Evolutionary conservation across 2,329 filamentous ascomycete species (phyloP), one percentile per base, ranked within the genome.

Genomic region (Cylindrodendrum hubeiense): DNA sequence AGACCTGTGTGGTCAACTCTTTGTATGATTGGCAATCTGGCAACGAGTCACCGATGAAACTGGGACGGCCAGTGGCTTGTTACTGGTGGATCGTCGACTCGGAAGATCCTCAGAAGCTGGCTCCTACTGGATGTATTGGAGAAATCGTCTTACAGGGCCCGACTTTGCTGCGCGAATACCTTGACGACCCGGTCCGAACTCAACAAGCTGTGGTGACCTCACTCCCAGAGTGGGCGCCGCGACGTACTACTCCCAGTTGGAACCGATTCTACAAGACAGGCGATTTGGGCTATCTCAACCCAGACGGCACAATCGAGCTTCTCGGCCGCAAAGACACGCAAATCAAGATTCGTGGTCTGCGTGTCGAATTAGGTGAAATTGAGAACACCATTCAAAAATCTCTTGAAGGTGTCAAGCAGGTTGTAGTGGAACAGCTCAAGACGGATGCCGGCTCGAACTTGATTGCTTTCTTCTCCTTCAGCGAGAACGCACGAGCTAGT

Each of bases 281-380:
- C 1, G 73, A 74, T 50, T 54, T 75, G 2, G 67, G 69, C 5
- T 44, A 65, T 17, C 78, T 79, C 34, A 65, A 77, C 34, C 17
- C 52, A 0, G 75, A 84, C 60, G 80, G 80, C 10, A 69, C 66
- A 15, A 72, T 85, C 17, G 65, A 75, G 1, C 84, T 79, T 58
- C 67, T 85, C 50, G 85, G 85, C 46, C 78, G 86, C 30, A 85
- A 85, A 67, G 86, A 89, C 68, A 79, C 78, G 0, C 86, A 89
- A 72, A 80, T 88, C 41, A 89, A 89, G 70, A 75, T 89, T 21
- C 80, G 82, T 26, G 88, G 89, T 47, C 87, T 82, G 60, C 73
- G 85, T 13, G 17, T 37, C 34, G 34, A 37, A 37, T 17, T 60
- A 77, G 62, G 61, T 13, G 67, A 69, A 34, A 39, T 66, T 24